Conservation (phyloP, 331 rosid species). For the Malus hybrid region DNA sequence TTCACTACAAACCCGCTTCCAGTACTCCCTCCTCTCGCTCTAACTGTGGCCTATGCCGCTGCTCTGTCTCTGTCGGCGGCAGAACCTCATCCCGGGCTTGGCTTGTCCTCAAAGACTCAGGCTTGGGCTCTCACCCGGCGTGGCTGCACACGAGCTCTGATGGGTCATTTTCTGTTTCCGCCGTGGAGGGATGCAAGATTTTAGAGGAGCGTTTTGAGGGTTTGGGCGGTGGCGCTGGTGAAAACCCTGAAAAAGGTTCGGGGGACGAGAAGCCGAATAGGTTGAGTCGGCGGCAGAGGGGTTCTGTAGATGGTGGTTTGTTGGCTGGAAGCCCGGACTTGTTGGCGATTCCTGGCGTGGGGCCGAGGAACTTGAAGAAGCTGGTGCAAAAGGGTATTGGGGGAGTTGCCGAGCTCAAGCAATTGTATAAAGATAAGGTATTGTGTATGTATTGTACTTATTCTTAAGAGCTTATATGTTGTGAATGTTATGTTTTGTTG, state of each 20-base stretch:
- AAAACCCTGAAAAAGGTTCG: conserved; percentile 9
- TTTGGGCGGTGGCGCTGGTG: conserved; percentile 8
- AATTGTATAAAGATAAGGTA: conserved; percentile 89
- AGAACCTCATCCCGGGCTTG: conserved; percentile 36
- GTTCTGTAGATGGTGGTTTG: conserved; percentile 23
- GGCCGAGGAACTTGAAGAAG: conserved; percentile 86
- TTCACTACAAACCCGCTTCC: conserved; percentile 8
- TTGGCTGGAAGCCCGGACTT: conserved; percentile 64
- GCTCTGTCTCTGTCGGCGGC: conserved; percentile 19
- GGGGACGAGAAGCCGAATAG: conserved; percentile 31
- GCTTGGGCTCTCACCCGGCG: conserved; percentile 21
- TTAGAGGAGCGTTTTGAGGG: conserved; percentile 6
- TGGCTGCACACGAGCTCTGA: conserved; percentile 37
- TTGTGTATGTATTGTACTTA: neutral
- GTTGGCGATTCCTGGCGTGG: conserved; percentile 93
- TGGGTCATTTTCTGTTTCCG: conserved; percentile 17
- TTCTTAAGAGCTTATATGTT: neutral
- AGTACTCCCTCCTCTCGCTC: conserved; percentile 10
- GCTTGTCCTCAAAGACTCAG: conserved; percentile 28
- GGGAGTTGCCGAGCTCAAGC: conserved; percentile 87
- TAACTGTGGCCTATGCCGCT: conserved; percentile 25
- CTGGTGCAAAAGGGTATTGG: conserved; percentile 80
- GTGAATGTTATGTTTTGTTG: neutral
- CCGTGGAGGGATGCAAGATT: conserved; percentile 22
- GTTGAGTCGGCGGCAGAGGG: conserved; percentile 49